Percentiles rank a stretch among this genome's conserved stretches.
These are phyloP conservation scores for Cladosporium sp. DNA, from an alignment of 2,329 filamentous ascomycete genomes.

Conservation along the genomic window DNA sequence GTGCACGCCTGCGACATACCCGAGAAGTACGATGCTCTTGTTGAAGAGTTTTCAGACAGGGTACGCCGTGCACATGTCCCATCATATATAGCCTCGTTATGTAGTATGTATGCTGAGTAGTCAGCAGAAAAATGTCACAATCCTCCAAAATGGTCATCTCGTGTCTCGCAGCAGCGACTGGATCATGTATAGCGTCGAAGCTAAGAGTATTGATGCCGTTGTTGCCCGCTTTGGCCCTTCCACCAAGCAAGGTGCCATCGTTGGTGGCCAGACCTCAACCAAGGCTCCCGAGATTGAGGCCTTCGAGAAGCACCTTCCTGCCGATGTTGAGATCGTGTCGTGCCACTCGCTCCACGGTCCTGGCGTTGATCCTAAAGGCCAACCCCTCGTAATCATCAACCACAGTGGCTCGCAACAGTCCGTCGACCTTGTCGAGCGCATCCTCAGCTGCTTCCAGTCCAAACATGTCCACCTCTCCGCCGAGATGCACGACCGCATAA, in stretches of 20 bases:
- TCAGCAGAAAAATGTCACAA: constrained; percentile 74
- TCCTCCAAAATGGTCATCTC: constrained; percentile 90
- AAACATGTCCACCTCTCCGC: constrained; percentile 87
- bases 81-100: constrained; percentile 28
- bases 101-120: constrained; percentile 44
- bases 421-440: constrained; percentile 74
- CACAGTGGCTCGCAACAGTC: constrained; percentile 80
- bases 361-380: constrained; percentile 80
- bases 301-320: constrained; percentile 83
- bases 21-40: constrained; percentile 79
- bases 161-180: constrained; percentile 97
- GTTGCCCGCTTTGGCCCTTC: constrained; percentile 90
- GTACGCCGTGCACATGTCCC: constrained; percentile 60
- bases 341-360: constrained; percentile 97
- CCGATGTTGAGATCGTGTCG: constrained; percentile 88
- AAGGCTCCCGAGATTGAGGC: constrained; percentile 95
- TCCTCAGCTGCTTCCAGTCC: constrained; percentile 80
- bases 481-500: constrained; percentile 90
- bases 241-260: constrained; percentile 91
- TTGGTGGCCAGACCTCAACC: constrained; percentile 96
- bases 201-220: constrained; percentile 81
- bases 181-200: constrained; percentile 98
- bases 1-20: constrained; percentile 92
- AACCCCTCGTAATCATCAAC: constrained; percentile 91
- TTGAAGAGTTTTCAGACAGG: constrained; percentile 78